Evolutionary conservation across 2,329 filamentous ascomycete species (phyloP), one percentile per base, ranked within the genome.

Genomic region (Claviceps maximensis): DNA sequence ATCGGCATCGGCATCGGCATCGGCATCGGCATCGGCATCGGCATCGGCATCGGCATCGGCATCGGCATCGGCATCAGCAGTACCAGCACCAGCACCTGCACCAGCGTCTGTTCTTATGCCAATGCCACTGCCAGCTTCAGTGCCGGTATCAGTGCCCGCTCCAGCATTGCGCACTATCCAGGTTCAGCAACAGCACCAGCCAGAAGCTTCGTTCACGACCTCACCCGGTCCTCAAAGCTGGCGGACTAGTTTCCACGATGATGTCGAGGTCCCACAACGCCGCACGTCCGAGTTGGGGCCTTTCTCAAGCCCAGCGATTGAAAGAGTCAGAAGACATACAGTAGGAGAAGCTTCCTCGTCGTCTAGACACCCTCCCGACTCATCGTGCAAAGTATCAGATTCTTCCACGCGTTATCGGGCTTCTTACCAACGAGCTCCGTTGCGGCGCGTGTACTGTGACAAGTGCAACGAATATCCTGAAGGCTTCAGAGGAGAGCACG

Each of bases 401-500:
- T 61, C 70, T 5, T 64, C 65, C 1, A 60, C 65, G 19, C 61
- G 62, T 31, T 64, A 64, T 38, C 64, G 62, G 21, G 66, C 72
- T 1, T 67, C 74, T 0, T 78, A 77, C 53, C 76, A 77, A 55
- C 69, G 76, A 27, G 72, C 74, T 23, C 78, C 81, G 25, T 77
- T 88, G 50, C 79, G 82, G 25, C 86, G 88, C 59, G 84, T 89
- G 49, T 83, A 81, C 63, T 96, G 90, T 67, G 73, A 75, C 19
- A 79, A 85, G 60, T 96, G 90, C 71, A 82, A 84, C 58, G 86
- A 89, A 61, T 83, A 91, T 56, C 86, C 86, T 2, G 84, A 89
- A 56, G 89, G 90, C 5, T 96, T 95, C 66, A 84, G 90, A 47
- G 90, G 90, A 54, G 89, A 94, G 53, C 90, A 95, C 66, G 90